Conservation (phyloP, 345 rosid genomes). For the Noccaea caerulescens region DNA sequence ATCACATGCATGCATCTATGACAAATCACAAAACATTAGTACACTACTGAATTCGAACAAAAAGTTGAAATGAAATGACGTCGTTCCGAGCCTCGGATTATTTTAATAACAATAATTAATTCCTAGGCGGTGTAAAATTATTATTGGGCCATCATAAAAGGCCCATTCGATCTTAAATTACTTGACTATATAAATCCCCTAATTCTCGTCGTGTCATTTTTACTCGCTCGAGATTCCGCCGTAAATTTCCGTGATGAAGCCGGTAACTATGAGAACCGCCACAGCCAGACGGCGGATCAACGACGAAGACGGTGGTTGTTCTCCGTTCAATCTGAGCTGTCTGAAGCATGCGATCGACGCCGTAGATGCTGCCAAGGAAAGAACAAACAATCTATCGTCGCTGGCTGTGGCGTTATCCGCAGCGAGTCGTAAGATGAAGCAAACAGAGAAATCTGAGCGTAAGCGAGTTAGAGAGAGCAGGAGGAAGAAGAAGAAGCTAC, state of each 20-base stretch:
- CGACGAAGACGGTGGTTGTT: not conserved
- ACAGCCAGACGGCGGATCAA: not conserved
- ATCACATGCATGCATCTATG: too few species aligned
- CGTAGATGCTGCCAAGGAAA: not conserved
- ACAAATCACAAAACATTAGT: too few species aligned
- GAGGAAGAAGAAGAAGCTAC: not conserved
- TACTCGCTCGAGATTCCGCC: not conserved
- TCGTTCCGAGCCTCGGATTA: too few species aligned
- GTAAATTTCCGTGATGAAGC: conserved; percentile 9
- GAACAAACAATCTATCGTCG: conserved; percentile 3
- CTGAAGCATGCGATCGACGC: conserved; percentile 28
- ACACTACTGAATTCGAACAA: too few species aligned
- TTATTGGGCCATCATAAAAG: not conserved
- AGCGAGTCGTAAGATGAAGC: conserved; percentile 12
- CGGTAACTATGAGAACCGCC: conserved; percentile 22
- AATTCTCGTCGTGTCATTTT: not conserved
- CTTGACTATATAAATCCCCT: not conserved
- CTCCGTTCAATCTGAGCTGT: conserved; percentile 15
- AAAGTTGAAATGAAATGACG: too few species aligned
- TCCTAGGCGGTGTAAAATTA: too few species aligned
- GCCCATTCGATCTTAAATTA: not conserved
- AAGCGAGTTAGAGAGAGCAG: not conserved
- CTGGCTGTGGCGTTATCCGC: conserved; percentile 17
- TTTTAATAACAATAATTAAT: too few species aligned
- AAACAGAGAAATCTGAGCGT: not conserved